Percentiles rank a stretch among this genome's conserved stretches.
Conservation (phyloP, 768 basidiomycete genomes). For the Hydnum rufescens region DNA sequence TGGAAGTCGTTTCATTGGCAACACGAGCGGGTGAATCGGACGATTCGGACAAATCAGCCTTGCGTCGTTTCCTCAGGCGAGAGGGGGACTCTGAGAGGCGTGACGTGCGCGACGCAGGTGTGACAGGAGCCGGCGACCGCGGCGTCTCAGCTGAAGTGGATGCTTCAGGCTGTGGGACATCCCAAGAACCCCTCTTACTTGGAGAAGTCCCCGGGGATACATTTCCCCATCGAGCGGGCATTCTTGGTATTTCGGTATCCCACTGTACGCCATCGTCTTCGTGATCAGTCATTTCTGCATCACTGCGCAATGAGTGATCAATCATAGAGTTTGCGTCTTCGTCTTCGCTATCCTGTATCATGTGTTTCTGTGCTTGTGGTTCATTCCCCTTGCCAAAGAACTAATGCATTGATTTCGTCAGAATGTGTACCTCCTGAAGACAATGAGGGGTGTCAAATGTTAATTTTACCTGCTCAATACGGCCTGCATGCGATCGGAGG, state of each 20-base stretch:
- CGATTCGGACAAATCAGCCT: too few species aligned
- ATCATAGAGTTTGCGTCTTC: constrained; percentile 10
- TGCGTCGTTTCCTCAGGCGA: too few species aligned
- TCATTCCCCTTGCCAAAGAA: constrained; percentile 36
- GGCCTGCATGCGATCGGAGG: constrained; percentile 30
- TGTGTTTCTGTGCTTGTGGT: constrained; percentile 25
- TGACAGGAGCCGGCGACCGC: background rate
- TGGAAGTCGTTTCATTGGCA: too few species aligned
- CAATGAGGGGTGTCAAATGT: background rate
- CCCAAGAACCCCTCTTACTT: constrained; percentile 6
- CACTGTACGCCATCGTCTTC: too few species aligned
- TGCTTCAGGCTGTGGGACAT: constrained; percentile 9
- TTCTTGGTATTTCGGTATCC: too few species aligned
- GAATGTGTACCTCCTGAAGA: background rate
- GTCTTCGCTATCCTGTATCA: constrained; percentile 8
- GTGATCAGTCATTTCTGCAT: too few species aligned
- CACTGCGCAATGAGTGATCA: too few species aligned
- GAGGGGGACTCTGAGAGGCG: too few species aligned
- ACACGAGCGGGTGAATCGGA: too few species aligned
- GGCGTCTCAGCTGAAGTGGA: constrained; percentile 3
- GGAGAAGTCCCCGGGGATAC: background rate
- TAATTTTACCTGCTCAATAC: constrained; percentile 47
- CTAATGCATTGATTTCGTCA: background rate
- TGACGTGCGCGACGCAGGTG: too few species aligned
- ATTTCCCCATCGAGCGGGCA: background rate